phyloP scores from a whole-genome alignment of 2,329 filamentous ascomycete species.

The Beauveria pseudobassiana region DNA sequence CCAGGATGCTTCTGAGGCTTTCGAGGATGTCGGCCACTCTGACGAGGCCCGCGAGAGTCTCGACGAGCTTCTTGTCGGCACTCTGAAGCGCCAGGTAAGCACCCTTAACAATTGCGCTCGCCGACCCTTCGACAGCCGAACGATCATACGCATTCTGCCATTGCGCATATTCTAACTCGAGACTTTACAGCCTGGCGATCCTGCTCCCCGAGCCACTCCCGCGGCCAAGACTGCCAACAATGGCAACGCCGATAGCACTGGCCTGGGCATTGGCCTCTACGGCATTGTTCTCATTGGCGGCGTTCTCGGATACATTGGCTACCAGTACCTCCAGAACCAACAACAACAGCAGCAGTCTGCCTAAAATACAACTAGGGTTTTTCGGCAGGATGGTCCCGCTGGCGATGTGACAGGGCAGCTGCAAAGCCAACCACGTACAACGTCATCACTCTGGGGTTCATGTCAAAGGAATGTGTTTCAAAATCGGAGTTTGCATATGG shows the following conservation, averaged over 20 bases:
- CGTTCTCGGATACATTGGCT: slow-evolving; percentile 68
- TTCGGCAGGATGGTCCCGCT: neutral
- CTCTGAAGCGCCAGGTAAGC: slow-evolving; percentile 72
- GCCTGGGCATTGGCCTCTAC: slow-evolving; percentile 74
- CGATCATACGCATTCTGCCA: neutral
- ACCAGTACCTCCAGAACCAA: slow-evolving; percentile 70
- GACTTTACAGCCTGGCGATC: slow-evolving; percentile 63
- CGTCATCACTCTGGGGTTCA: neutral
- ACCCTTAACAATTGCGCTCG: neutral
- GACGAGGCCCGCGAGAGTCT: slow-evolving; percentile 97
- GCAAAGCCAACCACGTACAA: neutral
- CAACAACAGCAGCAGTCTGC: slow-evolving; percentile 33
- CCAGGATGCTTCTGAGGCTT: slow-evolving; percentile 94
- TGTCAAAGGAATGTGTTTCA: neutral
- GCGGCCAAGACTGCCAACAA: slow-evolving; percentile 42
- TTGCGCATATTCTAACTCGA: neutral
- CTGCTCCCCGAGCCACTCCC: slow-evolving; percentile 55
- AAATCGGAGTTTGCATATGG: slow-evolving; percentile 6
- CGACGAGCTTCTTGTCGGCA: slow-evolving; percentile 65
- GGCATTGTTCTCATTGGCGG: slow-evolving; percentile 72
- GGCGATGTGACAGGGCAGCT: neutral
- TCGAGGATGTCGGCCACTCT: slow-evolving; percentile 98
- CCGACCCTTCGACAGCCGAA: neutral
- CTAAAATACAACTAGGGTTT: neutral
- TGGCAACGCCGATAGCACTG: slow-evolving; percentile 41